Percentiles rank a stretch among this genome's conserved stretches.
Evolutionary conservation across 352 stramenopile species (phyloP).

Genomic region (Pythium angustatum): DNA sequence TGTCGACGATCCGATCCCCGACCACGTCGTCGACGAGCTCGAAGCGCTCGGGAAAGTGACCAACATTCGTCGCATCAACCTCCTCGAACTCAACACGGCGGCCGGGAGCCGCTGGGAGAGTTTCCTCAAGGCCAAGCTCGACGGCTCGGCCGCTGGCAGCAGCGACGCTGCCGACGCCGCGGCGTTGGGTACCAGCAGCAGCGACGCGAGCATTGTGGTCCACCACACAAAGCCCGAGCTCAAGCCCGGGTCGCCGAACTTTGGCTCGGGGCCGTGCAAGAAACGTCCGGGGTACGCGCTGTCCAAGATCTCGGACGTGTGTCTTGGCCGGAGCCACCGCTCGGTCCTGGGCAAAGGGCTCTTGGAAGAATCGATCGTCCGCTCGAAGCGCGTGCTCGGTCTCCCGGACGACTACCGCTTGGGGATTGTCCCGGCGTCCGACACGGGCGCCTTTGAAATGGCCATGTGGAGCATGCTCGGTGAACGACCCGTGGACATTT

Average conservation of each 20-base stretch:
- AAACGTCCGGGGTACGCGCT: slow-evolving; percentile 97
- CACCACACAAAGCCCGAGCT: slow-evolving; percentile 65
- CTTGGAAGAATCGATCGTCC: slow-evolving; percentile 94
- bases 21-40: slow-evolving; percentile 84
- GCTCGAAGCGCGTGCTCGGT: slow-evolving; percentile 94
- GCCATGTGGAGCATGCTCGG: slow-evolving; percentile 99
- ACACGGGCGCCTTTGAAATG: slow-evolving; percentile 99
- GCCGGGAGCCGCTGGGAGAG: slow-evolving; percentile 58
- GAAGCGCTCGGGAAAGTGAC: slow-evolving; percentile 67
- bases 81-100: slow-evolving; percentile 70
- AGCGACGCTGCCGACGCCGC: not conserved
- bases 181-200: too few species aligned
- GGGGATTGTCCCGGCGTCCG: slow-evolving; percentile 97
- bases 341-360: slow-evolving; percentile 97
- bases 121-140: slow-evolving; percentile 53
- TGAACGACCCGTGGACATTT: slow-evolving; percentile 89
- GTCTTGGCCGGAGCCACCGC: slow-evolving; percentile 94
- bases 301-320: slow-evolving; percentile 83
- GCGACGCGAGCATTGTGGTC: slow-evolving; percentile 42
- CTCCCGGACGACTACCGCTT: slow-evolving; percentile 95
- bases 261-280: slow-evolving; percentile 98
- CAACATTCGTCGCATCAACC: slow-evolving; percentile 85
- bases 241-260: slow-evolving; percentile 92
- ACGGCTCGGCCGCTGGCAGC: slow-evolving; percentile 22
- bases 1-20: slow-evolving; percentile 87